Base-by-base conservation (phyloP, 2,329 filamentous ascomycete genomes). In the Venturia effusa region DNA sequence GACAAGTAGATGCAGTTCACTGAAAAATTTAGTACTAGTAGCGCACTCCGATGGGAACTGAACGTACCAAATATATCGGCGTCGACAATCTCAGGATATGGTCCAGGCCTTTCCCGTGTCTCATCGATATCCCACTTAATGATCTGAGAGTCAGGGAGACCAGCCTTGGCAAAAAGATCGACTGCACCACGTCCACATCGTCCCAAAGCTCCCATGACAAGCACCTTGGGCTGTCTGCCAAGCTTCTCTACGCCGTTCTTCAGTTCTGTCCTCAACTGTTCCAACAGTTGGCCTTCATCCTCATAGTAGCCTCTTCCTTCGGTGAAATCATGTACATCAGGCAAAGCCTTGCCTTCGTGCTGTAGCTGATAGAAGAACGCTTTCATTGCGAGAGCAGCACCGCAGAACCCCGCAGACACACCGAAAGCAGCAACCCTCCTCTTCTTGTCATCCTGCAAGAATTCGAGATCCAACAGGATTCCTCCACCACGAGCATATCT, bases 1-100 rank as follows among this genome's bases (percentile, higher is more conserved):
- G 81, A 85, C 51, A 97, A 85, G 78, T 96, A 96, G 74, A 96
- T 93, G 83, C 88, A 92, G 80, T 94, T 95, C 74, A 94, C 81
- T 39, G 8, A 15, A 39, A 39, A 15, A 39, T 39, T 8, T 39
- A n/a, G n/a, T 39, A 39, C 10, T 15, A 2, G 8, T 11, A 39
- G 10, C 3, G 10, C 37, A 39, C 2, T 11, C 37, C 8, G 15
- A 39, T 8, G 37, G 10, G 8, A 39, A 39, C 37, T 39, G 37
- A 39, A 39, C 2, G 15, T 39, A 39, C 37, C 37, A 43, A 79
- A 81, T 67, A 82, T 76, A 69, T 80, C 77, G 4, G 72, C 83
- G 75, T 90, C 83, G 59, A 86, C 80, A 70, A 95, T 92, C 78
- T 94, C 90, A 48, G 69, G 69, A 68, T 74, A 76, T 13, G 75